phyloP scores from a whole-genome alignment of 139 green algal genomes.

The Parachlorella kessleri region DNA sequence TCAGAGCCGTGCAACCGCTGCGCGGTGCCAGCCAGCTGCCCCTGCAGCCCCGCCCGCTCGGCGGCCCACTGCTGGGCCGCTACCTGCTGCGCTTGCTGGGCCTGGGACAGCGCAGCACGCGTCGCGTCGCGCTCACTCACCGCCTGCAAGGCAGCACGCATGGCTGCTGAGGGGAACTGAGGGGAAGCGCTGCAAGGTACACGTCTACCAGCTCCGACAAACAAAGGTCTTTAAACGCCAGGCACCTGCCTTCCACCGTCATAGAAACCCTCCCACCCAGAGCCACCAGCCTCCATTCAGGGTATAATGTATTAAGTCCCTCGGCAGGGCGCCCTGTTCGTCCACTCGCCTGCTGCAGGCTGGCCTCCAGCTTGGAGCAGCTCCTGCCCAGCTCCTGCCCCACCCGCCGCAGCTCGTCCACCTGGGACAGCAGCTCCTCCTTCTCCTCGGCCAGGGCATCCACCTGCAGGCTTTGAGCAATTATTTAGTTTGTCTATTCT shows the following conservation, averaged over 20 bases:
- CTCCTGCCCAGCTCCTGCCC: conserved; percentile 28
- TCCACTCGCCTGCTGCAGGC: conserved; percentile 7
- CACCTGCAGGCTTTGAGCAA: background rate
- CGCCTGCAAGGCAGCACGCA: too few relatives aligned
- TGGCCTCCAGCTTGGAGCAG: conserved; percentile 10
- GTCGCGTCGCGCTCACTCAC: background rate
- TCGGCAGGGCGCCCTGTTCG: too few relatives aligned
- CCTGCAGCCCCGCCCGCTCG: conserved; percentile 16
- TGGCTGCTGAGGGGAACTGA: too few relatives aligned
- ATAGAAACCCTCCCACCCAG: too few relatives aligned
- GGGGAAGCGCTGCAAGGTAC: too few relatives aligned
- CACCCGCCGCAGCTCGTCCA: conserved; percentile 19
- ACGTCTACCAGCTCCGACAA: too few relatives aligned
- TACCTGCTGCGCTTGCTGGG: background rate
- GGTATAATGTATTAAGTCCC: too few relatives aligned
- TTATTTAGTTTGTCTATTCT: too few relatives aligned
- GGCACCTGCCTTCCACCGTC: too few relatives aligned
- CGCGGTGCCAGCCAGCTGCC: background rate
- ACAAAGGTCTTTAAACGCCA: too few relatives aligned
- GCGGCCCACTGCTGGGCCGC: conserved; percentile 1
- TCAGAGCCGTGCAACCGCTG: background rate
- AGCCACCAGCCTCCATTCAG: too few relatives aligned
- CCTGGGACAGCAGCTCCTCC: conserved; percentile 2
- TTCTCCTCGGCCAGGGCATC: conserved; percentile 8
- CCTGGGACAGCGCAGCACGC: background rate